Conservation (phyloP, 257 asterid species). For the Solanum stenotomum region DNA sequence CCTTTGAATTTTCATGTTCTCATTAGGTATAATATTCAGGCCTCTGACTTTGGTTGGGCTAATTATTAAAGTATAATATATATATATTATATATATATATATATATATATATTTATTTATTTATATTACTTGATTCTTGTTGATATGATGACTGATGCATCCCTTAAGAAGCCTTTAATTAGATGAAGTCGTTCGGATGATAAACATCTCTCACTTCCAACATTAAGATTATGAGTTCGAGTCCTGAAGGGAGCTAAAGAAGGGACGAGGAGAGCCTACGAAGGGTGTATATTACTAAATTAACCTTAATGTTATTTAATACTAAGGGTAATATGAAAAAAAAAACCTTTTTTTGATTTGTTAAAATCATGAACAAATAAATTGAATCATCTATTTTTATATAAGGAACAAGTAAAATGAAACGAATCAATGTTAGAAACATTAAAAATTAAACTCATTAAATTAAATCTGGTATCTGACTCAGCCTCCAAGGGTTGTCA, state of each 20-base stretch:
- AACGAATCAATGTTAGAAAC: neutral
- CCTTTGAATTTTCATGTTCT: neutral
- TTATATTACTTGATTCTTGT: neutral
- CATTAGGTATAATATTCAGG: neutral
- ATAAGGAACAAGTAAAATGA: too few relatives aligned
- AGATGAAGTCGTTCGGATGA: neutral
- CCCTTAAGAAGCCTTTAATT: neutral
- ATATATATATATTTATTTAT: too few relatives aligned
- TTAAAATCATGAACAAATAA: too few relatives aligned
- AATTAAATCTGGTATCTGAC: neutral
- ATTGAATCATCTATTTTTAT: too few relatives aligned
- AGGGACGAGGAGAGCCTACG: neutral
- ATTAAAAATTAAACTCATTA: neutral
- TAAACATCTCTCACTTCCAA: neutral
- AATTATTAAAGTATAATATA: too few relatives aligned
- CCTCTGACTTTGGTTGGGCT: neutral
- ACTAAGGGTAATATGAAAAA: neutral
- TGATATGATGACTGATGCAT: neutral
- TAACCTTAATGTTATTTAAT: neutral
- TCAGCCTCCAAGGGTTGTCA: neutral
- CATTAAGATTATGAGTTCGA: neutral
- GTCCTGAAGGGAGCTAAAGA: neutral
- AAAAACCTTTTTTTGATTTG: fast-evolving
- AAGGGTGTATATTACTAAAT: neutral
- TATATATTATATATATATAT: too few relatives aligned